A percentile compares a stretch with the other conserved stretches of the same genome.
phyloP scores from a whole-genome alignment of 441 rosid genomes.

The Flueggea neowawraea region DNA sequence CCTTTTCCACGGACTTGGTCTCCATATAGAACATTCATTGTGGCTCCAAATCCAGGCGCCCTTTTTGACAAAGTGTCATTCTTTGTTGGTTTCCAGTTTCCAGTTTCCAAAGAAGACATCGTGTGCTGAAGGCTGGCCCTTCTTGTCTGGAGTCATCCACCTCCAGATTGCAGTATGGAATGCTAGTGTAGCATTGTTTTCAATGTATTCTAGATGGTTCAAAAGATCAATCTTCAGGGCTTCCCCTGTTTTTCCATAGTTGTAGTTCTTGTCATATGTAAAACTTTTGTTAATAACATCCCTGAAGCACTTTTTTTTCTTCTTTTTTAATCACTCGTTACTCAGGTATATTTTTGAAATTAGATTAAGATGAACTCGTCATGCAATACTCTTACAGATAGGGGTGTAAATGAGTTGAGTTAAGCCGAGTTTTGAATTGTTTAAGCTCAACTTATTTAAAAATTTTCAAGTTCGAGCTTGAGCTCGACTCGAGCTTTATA shows the following conservation, averaged over 20 bases:
- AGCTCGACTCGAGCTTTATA: too few species aligned
- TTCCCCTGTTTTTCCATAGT: slow-evolving; percentile 62
- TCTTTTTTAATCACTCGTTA: too few species aligned
- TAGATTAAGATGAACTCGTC: too few species aligned
- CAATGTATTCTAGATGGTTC: slow-evolving; percentile 62
- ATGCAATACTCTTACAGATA: too few species aligned
- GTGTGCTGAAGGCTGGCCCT: slow-evolving; percentile 62
- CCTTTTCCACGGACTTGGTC: slow-evolving; percentile 62
- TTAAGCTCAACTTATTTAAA: too few species aligned
- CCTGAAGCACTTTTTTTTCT: too few species aligned
- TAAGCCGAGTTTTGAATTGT: too few species aligned
- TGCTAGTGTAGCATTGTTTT: slow-evolving; percentile 65
- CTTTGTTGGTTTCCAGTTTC: slow-evolving; percentile 76
- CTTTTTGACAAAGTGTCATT: slow-evolving; percentile 66
- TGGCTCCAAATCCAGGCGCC: slow-evolving; percentile 64
- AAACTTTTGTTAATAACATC: too few species aligned
- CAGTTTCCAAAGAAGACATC: slow-evolving; percentile 60
- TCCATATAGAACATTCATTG: slow-evolving; percentile 64
- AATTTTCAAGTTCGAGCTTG: too few species aligned
- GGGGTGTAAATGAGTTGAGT: too few species aligned
- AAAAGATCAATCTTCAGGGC: slow-evolving; percentile 58
- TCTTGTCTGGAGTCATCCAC: slow-evolving; percentile 81
- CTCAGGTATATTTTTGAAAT: too few species aligned
- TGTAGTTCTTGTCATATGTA: slow-evolving; percentile 51
- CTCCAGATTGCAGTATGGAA: slow-evolving; percentile 70